phyloP scores from a whole-genome alignment of 495 filamentous ascomycete genomes.

The Tuber borchii region DNA sequence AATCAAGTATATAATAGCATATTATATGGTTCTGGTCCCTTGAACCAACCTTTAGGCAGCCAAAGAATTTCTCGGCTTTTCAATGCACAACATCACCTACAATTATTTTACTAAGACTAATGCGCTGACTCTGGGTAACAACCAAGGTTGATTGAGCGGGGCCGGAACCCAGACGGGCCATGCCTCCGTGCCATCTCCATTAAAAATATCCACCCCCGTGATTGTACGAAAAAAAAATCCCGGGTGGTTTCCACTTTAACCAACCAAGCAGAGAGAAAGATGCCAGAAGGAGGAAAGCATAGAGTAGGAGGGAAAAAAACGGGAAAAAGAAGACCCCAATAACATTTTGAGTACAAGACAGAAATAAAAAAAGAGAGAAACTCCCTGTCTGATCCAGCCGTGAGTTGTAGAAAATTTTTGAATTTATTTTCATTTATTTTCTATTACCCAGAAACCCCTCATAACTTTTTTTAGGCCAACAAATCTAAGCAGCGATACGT shows the following conservation, averaged over 20 bases:
- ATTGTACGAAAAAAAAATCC: neutral
- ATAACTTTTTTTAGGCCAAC: conserved; percentile 50
- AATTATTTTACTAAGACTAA: too few species aligned
- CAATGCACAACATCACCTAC: too few species aligned
- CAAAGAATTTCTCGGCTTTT: too few species aligned
- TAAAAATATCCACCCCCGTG: neutral
- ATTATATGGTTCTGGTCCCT: neutral
- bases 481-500: conserved; percentile 60
- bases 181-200: neutral
- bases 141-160: too few species aligned
- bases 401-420: conserved; percentile 15
- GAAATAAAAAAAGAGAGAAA: neutral
- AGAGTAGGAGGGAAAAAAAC: neutral
- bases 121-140: too few species aligned
- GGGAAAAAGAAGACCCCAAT: neutral
- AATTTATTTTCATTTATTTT: conserved; percentile 25
- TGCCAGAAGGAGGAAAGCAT: neutral
- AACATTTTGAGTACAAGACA: neutral
- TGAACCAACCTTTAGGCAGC: too few species aligned
- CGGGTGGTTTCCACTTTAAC: neutral
- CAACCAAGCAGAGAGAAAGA: neutral
- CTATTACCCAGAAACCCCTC: conserved; percentile 5
- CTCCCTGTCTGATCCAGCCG: neutral
- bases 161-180: too few species aligned
- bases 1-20: neutral